These are phyloP conservation scores for Amanita phalloides DNA, from an alignment of 768 basidiomycete species.

Conservation along the genomic window DNA sequence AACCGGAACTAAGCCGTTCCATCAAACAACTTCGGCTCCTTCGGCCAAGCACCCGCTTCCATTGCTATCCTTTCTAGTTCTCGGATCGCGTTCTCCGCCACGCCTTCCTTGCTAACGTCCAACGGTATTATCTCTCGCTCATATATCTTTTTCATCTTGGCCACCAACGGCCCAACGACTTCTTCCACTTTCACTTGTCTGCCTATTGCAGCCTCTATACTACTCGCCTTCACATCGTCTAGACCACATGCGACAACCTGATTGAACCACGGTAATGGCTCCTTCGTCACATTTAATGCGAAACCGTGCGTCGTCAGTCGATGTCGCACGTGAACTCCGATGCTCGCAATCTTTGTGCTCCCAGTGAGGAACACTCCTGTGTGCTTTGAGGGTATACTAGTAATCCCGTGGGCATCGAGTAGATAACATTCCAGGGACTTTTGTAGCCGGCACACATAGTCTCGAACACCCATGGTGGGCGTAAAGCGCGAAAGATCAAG, in stretches of 20 bases:
- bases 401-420: constrained; percentile 45
- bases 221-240: constrained; percentile 69
- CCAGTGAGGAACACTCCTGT: constrained; percentile 84
- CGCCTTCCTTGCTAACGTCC: constrained; percentile 29
- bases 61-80: constrained; percentile 35
- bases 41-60: constrained; percentile 29
- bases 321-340: constrained; percentile 94
- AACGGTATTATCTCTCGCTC: constrained; percentile 38
- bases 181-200: constrained; percentile 29
- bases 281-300: constrained; percentile 77
- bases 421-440: constrained; percentile 57
- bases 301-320: constrained; percentile 94
- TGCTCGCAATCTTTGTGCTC: constrained; percentile 84
- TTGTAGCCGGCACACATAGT: constrained; percentile 83
- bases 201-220: constrained; percentile 38
- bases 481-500: constrained; percentile 77
- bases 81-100: constrained; percentile 36
- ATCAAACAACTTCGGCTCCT: background rate
- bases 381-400: constrained; percentile 54
- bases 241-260: constrained; percentile 88
- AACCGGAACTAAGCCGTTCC: background rate
- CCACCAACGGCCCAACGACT: constrained; percentile 42
- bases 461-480: constrained; percentile 61
- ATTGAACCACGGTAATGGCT: constrained; percentile 82
- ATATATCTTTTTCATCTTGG: constrained; percentile 35